Conservation (phyloP, 2,329 filamentous ascomycete genomes). For the Lachnellula occidentalis region DNA sequence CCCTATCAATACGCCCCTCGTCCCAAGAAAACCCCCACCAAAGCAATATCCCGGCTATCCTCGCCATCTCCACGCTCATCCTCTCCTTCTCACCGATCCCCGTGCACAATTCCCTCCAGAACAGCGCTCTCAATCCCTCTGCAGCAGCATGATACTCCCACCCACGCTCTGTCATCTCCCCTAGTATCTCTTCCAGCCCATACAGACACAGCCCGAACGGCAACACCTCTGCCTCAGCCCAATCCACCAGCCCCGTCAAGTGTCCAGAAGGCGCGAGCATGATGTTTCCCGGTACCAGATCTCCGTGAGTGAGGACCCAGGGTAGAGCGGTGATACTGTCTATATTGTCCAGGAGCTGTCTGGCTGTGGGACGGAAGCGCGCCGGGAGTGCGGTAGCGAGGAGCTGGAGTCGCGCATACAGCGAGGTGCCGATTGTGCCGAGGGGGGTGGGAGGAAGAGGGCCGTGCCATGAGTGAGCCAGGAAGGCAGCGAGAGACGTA, state of each 20-base stretch:
- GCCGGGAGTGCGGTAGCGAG: slow-evolving; percentile 35
- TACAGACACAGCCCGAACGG: slow-evolving; percentile 57
- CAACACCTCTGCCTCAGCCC: slow-evolving; percentile 57
- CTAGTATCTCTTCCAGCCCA: slow-evolving; percentile 55
- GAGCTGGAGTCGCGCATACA: slow-evolving; percentile 36
- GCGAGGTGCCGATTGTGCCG: slow-evolving; percentile 37
- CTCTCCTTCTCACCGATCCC: slow-evolving; percentile 25
- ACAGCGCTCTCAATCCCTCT: slow-evolving; percentile 38
- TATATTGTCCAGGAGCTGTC: slow-evolving; percentile 26
- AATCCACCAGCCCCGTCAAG: slow-evolving; percentile 54
- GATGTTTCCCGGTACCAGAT: slow-evolving; percentile 53
- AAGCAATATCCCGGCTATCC: slow-evolving; percentile 49
- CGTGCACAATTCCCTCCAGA: slow-evolving; percentile 42
- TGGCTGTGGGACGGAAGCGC: slow-evolving; percentile 25
- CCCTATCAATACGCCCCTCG: slow-evolving; percentile 51
- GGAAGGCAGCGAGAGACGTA: slow-evolving; percentile 37
- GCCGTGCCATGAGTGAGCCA: slow-evolving; percentile 35
- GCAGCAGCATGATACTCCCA: slow-evolving; percentile 42
- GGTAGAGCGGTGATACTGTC: slow-evolving; percentile 40
- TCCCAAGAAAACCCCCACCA: slow-evolving; percentile 63
- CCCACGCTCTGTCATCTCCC: slow-evolving; percentile 33
- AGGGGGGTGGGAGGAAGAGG: slow-evolving; percentile 12
- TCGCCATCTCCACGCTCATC: slow-evolving; percentile 33
- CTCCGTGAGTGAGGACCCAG: slow-evolving; percentile 55
- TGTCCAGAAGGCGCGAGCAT: slow-evolving; percentile 42